A percentile compares a stretch with the other conserved stretches of the same genome.
These are phyloP conservation scores for Hypomyces perniciosus DNA, from an alignment of 2,329 filamentous ascomycete genomes.

Conservation along the genomic window DNA sequence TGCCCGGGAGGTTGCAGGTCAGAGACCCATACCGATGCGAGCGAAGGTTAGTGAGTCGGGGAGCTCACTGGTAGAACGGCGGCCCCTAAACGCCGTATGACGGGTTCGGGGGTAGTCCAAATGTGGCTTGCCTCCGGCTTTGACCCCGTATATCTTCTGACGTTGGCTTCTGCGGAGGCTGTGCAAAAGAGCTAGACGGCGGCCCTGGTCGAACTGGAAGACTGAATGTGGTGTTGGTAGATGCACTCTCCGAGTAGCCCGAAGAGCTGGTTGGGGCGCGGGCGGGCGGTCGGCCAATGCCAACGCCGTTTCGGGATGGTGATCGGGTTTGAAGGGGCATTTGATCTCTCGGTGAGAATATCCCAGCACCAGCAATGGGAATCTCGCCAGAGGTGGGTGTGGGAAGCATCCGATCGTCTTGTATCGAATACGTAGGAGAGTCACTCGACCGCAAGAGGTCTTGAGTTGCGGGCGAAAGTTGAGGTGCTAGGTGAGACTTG, in stretches of 20 bases:
- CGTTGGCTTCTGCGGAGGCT: conserved; percentile 53
- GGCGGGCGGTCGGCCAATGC: conserved; percentile 37
- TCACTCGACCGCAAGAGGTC: conserved; percentile 63
- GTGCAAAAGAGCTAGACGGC: conserved; percentile 49
- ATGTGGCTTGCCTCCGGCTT: conserved; percentile 47
- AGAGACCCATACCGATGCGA: neutral
- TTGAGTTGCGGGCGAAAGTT: conserved; percentile 70
- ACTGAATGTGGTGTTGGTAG: conserved; percentile 48
- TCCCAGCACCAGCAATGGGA: conserved; percentile 53
- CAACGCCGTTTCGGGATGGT: conserved; percentile 44
- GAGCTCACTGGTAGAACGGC: conserved; percentile 4
- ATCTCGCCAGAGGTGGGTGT: conserved; percentile 70
- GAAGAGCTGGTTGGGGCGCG: conserved; percentile 45
- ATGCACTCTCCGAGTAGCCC: conserved; percentile 33
- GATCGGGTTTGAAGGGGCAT: conserved; percentile 43
- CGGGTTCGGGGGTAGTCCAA: conserved; percentile 42
- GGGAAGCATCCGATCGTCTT: conserved; percentile 40
- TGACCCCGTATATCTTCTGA: conserved; percentile 49
- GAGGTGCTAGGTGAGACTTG: conserved; percentile 84
- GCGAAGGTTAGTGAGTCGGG: neutral
- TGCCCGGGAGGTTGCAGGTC: conserved; percentile 15
- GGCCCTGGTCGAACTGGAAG: conserved; percentile 61
- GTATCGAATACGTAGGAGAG: conserved; percentile 44
- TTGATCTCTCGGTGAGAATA: conserved; percentile 49
- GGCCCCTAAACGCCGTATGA: conserved; percentile 27